Conservation (phyloP, 176 grass and related monocot genomes). For the Metroxylon sagu region DNA sequence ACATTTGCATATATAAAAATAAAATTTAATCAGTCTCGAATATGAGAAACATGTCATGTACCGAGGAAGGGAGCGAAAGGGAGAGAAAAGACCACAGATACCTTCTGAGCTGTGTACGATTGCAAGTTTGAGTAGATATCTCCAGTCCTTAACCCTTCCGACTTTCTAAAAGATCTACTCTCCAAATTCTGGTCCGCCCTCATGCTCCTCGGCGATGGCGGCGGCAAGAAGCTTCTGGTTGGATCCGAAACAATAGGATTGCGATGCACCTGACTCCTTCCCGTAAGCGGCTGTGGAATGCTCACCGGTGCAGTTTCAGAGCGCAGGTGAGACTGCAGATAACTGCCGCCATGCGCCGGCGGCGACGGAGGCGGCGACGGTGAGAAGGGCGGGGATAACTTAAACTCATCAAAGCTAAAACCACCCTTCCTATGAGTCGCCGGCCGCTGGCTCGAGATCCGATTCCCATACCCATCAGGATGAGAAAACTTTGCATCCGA, state of each 20-base stretch:
- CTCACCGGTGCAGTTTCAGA: conserved; percentile 44
- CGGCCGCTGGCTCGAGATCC: neutral
- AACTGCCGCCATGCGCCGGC: conserved; percentile 41
- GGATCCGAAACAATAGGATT: conserved; percentile 49
- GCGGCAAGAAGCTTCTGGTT: conserved; percentile 52
- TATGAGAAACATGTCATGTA: too few species aligned
- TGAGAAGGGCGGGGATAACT: conserved; percentile 48
- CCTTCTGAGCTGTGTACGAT: conserved; percentile 46
- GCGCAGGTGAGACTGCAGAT: conserved; percentile 39
- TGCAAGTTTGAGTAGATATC: conserved; percentile 46
- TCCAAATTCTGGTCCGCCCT: conserved; percentile 51
- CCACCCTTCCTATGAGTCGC: conserved; percentile 14
- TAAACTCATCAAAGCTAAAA: conserved; percentile 33
- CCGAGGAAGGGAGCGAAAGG: too few species aligned
- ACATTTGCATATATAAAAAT: too few species aligned
- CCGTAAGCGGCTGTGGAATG: conserved; percentile 34
- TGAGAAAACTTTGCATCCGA: neutral
- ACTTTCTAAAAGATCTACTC: conserved; percentile 40
- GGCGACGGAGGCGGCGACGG: conserved; percentile 71
- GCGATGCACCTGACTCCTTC: conserved; percentile 41
- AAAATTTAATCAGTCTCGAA: too few species aligned
- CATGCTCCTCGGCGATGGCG: conserved; percentile 49
- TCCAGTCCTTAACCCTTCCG: conserved; percentile 30
- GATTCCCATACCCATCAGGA: neutral
- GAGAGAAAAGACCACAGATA: conserved; percentile 12